phyloP scores from a whole-genome alignment of 2,329 filamentous ascomycete genomes.

The Colletotrichum horii region DNA sequence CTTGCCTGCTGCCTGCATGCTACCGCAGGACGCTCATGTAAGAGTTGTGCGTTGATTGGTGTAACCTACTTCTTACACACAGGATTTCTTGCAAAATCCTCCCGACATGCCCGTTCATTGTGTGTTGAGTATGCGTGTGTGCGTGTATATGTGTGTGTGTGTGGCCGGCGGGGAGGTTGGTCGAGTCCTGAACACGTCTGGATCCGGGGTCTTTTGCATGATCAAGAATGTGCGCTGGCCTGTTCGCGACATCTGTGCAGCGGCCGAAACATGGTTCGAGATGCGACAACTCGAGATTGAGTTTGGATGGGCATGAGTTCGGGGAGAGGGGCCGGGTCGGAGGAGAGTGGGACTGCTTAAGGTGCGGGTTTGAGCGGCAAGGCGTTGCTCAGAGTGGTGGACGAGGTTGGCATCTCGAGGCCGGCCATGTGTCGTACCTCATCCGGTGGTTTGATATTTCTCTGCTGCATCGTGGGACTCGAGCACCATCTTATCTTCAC shows the following conservation, averaged over 20 bases:
- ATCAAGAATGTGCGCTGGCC: not conserved
- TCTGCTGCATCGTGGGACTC: not conserved
- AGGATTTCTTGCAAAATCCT: not conserved
- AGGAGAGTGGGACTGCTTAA: not conserved
- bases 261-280: conserved; percentile 10
- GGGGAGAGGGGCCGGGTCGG: conserved; percentile 9
- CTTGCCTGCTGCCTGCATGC: not conserved
- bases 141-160: not conserved
- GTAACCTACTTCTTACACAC: not conserved
- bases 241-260: conserved; percentile 8
- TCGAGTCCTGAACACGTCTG: not conserved
- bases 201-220: not conserved
- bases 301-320: conserved; percentile 11
- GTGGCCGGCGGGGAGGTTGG: not conserved
- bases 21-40: not conserved
- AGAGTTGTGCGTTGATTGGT: not conserved
- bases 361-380: not conserved
- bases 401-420: not conserved
- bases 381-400: not conserved
- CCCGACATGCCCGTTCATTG: not conserved
- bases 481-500: not conserved
- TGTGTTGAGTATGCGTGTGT: not conserved
- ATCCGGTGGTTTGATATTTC: not conserved
- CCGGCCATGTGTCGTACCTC: not conserved
- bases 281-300: conserved; percentile 18